A percentile compares a stretch with the other conserved stretches of the same genome.
These are phyloP conservation scores for Garcia nutans DNA, from an alignment of 345 rosid genomes.

Conservation along the genomic window DNA sequence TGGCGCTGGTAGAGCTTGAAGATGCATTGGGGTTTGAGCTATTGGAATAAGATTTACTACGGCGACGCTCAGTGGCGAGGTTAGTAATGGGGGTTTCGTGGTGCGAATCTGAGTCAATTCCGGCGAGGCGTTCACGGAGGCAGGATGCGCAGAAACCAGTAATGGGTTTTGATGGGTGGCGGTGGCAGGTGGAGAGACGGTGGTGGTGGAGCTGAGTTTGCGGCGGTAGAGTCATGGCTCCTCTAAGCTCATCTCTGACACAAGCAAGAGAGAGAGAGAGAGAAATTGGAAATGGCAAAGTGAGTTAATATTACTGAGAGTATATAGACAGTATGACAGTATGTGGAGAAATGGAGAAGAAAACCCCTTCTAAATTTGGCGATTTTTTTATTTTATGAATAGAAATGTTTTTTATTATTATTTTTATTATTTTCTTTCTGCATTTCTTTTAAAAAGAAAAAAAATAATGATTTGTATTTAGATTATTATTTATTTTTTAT, in stretches of 20 bases:
- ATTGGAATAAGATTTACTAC: conserved; percentile 49
- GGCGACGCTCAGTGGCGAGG: conserved; percentile 42
- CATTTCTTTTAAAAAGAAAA: too few relatives aligned
- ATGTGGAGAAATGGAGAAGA: neutral
- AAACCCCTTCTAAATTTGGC: conserved; percentile 23
- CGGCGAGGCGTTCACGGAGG: conserved; percentile 78
- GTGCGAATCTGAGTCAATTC: conserved; percentile 47
- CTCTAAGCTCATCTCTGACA: conserved; percentile 10
- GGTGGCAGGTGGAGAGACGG: conserved; percentile 54
- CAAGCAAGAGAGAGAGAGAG: neutral
- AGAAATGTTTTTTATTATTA: too few relatives aligned
- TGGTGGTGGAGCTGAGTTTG: conserved; percentile 19
- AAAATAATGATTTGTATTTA: too few relatives aligned
- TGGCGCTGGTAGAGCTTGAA: conserved; percentile 8
- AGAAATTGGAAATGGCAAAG: neutral
- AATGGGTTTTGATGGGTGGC: conserved; percentile 52
- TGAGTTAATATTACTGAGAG: neutral
- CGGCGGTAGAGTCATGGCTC: conserved; percentile 42
- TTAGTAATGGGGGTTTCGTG: conserved; percentile 23
- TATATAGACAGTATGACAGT: neutral
- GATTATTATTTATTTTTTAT: too few relatives aligned
- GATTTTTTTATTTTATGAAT: neutral
- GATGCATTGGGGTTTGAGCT: conserved; percentile 25
- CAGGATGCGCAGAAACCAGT: conserved; percentile 69
- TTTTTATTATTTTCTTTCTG: too few relatives aligned